Evolutionary conservation across 495 filamentous ascomycete species (phyloP).

Genomic region (Elasticomyces elasticus): DNA sequence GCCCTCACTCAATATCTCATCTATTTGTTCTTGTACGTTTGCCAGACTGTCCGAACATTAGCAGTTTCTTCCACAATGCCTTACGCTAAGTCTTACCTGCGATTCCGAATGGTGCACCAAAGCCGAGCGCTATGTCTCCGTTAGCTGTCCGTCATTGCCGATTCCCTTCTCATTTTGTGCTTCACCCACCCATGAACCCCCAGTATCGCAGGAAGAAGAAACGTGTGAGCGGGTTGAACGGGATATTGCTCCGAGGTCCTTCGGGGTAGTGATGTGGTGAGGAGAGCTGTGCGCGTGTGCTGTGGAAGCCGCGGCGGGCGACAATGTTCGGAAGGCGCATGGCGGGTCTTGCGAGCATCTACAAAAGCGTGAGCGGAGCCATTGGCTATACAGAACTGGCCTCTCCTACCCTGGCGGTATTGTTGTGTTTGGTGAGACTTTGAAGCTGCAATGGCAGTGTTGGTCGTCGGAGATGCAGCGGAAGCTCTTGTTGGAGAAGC

Average conservation of each 20-base stretch:
- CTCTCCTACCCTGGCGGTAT: not conserved
- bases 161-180: not conserved
- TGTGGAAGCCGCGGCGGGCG: constrained; percentile 87
- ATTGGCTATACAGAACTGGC: not conserved
- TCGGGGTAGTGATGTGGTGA: constrained; percentile 98
- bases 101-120: constrained; percentile 71
- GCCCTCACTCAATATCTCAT: not conserved
- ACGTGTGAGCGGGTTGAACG: constrained; percentile 88
- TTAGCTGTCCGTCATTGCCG: not conserved
- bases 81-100: constrained; percentile 49
- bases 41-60: constrained; percentile 54
- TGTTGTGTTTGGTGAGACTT: not conserved
- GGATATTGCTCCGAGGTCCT: constrained; percentile 85
- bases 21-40: constrained; percentile 58
- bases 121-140: constrained; percentile 50
- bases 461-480: not conserved
- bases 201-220: constrained; percentile 77
- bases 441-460: not conserved
- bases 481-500: too few relatives aligned
- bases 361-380: not conserved
- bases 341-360: constrained; percentile 83
- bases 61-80: not conserved
- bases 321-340: constrained; percentile 56
- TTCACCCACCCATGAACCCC: constrained; percentile 57
- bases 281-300: constrained; percentile 72